Evolutionary conservation across 257 asterid genomes (phyloP).

Genomic region (Osmanthus fragrans): DNA sequence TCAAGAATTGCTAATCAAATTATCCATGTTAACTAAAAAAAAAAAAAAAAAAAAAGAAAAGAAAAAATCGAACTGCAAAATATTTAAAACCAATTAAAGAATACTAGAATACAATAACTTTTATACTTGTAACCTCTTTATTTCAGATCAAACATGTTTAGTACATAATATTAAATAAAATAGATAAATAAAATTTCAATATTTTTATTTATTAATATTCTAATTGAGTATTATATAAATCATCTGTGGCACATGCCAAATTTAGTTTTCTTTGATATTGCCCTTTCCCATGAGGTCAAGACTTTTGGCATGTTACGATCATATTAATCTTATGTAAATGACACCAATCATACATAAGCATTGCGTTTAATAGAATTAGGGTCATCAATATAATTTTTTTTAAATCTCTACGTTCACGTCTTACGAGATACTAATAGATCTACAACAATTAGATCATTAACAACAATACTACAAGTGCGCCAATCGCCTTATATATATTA

Average conservation of each 20-base stretch:
- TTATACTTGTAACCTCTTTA: too few relatives aligned
- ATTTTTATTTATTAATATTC: too few relatives aligned
- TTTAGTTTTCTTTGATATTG: neutral
- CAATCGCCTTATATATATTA: too few relatives aligned
- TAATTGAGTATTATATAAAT: too few relatives aligned
- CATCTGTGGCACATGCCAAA: neutral
- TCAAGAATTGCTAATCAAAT: neutral
- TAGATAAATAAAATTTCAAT: too few relatives aligned
- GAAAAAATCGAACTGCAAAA: neutral
- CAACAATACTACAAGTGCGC: too few relatives aligned
- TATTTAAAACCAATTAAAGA: neutral
- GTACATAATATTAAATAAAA: neutral
- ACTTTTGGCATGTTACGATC: neutral
- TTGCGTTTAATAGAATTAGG: neutral
- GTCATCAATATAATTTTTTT: too few relatives aligned
- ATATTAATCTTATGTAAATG: neutral
- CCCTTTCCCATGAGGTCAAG: neutral
- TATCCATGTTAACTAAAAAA: neutral
- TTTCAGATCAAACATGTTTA: neutral
- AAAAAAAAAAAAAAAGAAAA: too few relatives aligned
- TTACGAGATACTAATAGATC: too few relatives aligned
- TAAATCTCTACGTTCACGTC: too few relatives aligned
- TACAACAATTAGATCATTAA: too few relatives aligned
- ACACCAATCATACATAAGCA: constrained; percentile 9
- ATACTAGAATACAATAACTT: neutral